Evolutionary conservation across 495 filamentous ascomycete genomes (phyloP).

Genomic region (Neurospora sp.): DNA sequence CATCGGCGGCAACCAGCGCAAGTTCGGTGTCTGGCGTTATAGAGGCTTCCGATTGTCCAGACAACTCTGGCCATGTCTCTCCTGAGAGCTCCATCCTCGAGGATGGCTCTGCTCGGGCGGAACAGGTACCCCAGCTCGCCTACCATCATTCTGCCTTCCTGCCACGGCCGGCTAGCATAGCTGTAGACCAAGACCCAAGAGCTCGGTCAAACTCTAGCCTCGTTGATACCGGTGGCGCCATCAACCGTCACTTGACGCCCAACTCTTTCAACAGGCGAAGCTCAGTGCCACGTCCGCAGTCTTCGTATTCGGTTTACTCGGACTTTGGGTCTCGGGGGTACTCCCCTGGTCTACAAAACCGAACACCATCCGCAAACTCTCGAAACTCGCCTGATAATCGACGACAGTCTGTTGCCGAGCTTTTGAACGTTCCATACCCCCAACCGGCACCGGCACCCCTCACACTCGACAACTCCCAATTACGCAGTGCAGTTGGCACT

Average conservation of each 20-base stretch:
- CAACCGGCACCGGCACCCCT: conserved; percentile 69
- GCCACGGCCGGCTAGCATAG: conserved; percentile 26
- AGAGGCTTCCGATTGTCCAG: conserved; percentile 30
- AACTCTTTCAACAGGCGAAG: conserved; percentile 40
- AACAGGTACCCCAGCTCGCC: conserved; percentile 41
- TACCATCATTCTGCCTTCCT: conserved; percentile 43
- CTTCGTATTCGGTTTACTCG: conserved; percentile 60
- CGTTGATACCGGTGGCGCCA: conserved; percentile 25
- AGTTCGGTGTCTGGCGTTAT: conserved; percentile 39
- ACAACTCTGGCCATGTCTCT: conserved; percentile 27
- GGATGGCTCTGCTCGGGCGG: conserved; percentile 21
- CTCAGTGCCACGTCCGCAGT: conserved; percentile 54
- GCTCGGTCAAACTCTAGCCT: conserved; percentile 38
- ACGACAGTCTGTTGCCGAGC: conserved; percentile 72
- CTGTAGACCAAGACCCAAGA: conserved; percentile 26
- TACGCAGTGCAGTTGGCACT: conserved; percentile 69
- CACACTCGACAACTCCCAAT: conserved; percentile 63
- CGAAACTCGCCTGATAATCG: conserved; percentile 65
- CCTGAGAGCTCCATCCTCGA: conserved; percentile 33
- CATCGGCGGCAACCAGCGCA: conserved; percentile 38
- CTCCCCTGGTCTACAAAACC: conserved; percentile 44
- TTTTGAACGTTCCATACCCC: conserved; percentile 81
- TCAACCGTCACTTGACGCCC: conserved; percentile 50
- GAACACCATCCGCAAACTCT: conserved; percentile 52
- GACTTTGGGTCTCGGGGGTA: conserved; percentile 53